These are phyloP conservation scores for Trichosporon ovoides DNA, from an alignment of 1,284 basidiomycete species.

Conservation along the genomic window DNA sequence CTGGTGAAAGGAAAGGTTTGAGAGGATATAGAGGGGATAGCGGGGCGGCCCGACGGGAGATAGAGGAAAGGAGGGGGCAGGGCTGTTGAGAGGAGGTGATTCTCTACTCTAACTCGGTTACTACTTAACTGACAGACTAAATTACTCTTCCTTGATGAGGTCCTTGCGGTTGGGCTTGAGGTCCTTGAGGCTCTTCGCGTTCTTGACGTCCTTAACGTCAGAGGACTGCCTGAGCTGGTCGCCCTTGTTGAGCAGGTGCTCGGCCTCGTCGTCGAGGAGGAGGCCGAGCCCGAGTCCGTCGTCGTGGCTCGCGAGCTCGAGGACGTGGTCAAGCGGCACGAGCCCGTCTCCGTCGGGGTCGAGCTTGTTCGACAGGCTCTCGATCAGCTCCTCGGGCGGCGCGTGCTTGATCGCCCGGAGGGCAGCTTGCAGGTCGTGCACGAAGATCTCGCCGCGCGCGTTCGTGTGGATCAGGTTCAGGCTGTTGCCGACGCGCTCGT, in stretches of 20 bases:
- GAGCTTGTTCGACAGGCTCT: constrained; percentile 83
- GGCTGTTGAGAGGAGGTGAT: neutral
- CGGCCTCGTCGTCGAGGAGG: constrained; percentile 43
- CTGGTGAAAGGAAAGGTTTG: neutral
- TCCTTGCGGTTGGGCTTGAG: constrained; percentile 48
- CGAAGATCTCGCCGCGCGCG: constrained; percentile 83
- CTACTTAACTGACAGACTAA: neutral
- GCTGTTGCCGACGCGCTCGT: constrained; percentile 79
- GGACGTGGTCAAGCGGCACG: constrained; percentile 55
- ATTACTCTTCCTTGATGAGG: constrained; percentile 43
- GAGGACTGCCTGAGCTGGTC: constrained; percentile 45
- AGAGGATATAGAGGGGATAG: neutral
- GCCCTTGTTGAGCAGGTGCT: constrained; percentile 42
- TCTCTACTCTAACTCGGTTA: neutral
- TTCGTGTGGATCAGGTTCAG: constrained; percentile 93
- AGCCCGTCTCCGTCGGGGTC: constrained; percentile 95
- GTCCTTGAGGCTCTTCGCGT: constrained; percentile 41
- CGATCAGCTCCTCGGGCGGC: constrained; percentile 85
- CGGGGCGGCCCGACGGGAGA: neutral
- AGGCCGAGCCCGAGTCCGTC: constrained; percentile 46
- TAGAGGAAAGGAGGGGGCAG: neutral
- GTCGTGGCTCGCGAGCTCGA: constrained; percentile 48
- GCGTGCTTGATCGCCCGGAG: constrained; percentile 89
- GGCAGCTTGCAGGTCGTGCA: constrained; percentile 83
- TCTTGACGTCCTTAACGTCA: constrained; percentile 35